These are phyloP conservation scores for Prasinococcaceae sp. DNA, from an alignment of 139 green algal genomes.

Conservation along the genomic window DNA sequence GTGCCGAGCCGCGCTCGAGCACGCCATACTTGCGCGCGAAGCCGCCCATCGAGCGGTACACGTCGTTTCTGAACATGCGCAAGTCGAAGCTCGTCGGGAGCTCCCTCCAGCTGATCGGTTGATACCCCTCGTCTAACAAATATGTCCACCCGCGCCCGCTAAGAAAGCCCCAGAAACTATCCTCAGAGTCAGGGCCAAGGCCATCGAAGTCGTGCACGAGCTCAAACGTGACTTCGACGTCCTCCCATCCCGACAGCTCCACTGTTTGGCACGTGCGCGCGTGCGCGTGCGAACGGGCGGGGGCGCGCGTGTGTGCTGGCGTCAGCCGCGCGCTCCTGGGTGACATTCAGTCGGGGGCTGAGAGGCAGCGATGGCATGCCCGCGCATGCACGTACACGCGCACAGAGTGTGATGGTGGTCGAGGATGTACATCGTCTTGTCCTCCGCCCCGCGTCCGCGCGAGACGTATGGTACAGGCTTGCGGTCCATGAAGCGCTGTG, in stretches of 20 bases:
- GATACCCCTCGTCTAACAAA: constrained; percentile 4
- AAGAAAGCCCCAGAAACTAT: constrained; percentile 9
- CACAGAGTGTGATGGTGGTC: constrained; percentile 15
- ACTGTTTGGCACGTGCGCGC: too few relatives aligned
- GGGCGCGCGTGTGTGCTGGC: too few relatives aligned
- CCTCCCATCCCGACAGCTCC: constrained; percentile 5
- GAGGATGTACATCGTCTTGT: neutral
- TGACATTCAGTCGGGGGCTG: too few relatives aligned
- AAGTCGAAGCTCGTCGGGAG: constrained; percentile 9
- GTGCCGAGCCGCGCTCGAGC: constrained; percentile 10
- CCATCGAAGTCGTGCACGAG: constrained; percentile 5
- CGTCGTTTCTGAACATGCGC: constrained; percentile 12
- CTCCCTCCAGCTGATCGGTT: neutral
- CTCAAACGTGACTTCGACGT: constrained; percentile 8
- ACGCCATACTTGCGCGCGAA: neutral
- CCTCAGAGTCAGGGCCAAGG: neutral
- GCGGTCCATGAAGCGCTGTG: constrained; percentile 1
- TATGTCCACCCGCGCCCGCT: constrained; percentile 6
- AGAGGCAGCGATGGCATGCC: too few relatives aligned
- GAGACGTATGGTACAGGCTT: constrained; percentile 13
- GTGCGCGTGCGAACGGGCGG: too few relatives aligned
- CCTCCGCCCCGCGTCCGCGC: too few relatives aligned
- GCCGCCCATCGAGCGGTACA: constrained; percentile 13
- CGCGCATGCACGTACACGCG: too few relatives aligned
- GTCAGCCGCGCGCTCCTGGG: too few relatives aligned